Evolutionary conservation across 345 rosid species (phyloP).

Genomic region (Citrus hindsii): DNA sequence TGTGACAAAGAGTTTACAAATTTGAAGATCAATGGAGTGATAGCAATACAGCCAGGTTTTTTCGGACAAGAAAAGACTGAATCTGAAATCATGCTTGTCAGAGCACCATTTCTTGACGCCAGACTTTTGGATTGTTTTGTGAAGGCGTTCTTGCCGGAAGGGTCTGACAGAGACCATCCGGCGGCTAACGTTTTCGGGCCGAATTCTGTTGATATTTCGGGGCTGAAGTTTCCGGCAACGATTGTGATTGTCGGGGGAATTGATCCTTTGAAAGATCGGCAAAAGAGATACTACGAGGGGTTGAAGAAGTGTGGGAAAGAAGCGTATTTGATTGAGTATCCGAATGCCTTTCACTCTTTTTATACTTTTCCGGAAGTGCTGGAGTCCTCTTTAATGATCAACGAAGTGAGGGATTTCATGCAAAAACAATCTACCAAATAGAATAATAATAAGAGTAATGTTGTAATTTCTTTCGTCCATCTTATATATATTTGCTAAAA

Average conservation of each 20-base stretch:
- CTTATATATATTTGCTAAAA: too few species aligned
- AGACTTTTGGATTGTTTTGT: background rate
- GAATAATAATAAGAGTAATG: too few species aligned
- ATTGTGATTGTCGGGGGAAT: slow-evolving; percentile 5
- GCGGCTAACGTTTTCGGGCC: background rate
- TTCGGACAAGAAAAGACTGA: slow-evolving; percentile 23
- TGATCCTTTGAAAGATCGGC: slow-evolving; percentile 31
- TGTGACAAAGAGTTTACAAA: background rate
- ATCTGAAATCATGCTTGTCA: background rate
- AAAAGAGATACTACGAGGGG: slow-evolving; percentile 25
- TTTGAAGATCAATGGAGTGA: slow-evolving; percentile 11
- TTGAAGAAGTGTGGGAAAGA: slow-evolving; percentile 22
- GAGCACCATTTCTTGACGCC: background rate
- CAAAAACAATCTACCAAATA: too few species aligned
- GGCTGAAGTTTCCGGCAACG: slow-evolving; percentile 3
- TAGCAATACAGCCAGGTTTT: slow-evolving; percentile 23
- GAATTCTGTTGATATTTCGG: background rate
- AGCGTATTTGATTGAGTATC: background rate
- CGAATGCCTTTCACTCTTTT: slow-evolving; percentile 12
- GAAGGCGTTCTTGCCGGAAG: slow-evolving; percentile 15
- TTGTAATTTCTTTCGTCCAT: too few species aligned
- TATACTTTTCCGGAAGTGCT: slow-evolving; percentile 20
- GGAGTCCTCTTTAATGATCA: too few species aligned
- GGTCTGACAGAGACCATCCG: slow-evolving; percentile 12
- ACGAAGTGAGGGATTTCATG: too few species aligned